Evolutionary conservation across 2,329 filamentous ascomycete species (phyloP), one percentile per base, ranked within the genome.

Genomic region (Cylindrodendrum hubeiense): DNA sequence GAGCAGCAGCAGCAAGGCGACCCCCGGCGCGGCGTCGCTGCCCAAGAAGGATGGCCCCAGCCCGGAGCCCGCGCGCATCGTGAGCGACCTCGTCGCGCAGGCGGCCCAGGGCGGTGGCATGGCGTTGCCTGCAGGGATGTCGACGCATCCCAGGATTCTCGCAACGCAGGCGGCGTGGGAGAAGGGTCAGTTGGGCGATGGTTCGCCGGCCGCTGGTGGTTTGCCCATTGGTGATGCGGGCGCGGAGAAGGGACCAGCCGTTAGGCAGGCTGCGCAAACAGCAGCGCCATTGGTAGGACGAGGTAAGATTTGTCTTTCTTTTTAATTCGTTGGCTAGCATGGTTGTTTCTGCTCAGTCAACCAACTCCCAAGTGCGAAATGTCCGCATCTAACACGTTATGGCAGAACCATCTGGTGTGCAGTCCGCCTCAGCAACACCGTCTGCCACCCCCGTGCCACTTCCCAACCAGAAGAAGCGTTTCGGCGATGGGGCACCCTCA

Each of bases 121-220:
- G 17, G 53, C 64, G 17, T 44, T 44, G 12, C 28, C 47, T 34
- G 47, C 34, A 3, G 26, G 57, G 4, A 21, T 76, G 55, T 56
- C 71, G 2, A 51, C 47, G 6, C 63, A 66, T 28, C 61, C 72
- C 28, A 73, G 64, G 26, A 78, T 80, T 5, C 21, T 71, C 51
- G 73, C 70, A 4, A 61, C 76, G 19, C 78, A 80, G 59, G 66
- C 65, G 33, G 58, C 73, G 15, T 80, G 79, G 79, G 74, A 76
- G 58, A 52, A 43, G 26, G 62, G 39, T 19, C 58, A 49, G 8
- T 8, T 19, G 34, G 26, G 5, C n/a, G n/a, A 7, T 24, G 56
- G 34, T 3, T 12, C 15, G 56, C 33, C 46, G 8, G 21, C 15
- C 5, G 10, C n/a, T 21, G 44, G 24, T 33, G 19, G 30, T 30